A percentile compares a stretch with the other conserved stretches of the same genome.
Conservation (phyloP, 2,329 filamentous ascomycete species). For the Fusarium sp. region DNA sequence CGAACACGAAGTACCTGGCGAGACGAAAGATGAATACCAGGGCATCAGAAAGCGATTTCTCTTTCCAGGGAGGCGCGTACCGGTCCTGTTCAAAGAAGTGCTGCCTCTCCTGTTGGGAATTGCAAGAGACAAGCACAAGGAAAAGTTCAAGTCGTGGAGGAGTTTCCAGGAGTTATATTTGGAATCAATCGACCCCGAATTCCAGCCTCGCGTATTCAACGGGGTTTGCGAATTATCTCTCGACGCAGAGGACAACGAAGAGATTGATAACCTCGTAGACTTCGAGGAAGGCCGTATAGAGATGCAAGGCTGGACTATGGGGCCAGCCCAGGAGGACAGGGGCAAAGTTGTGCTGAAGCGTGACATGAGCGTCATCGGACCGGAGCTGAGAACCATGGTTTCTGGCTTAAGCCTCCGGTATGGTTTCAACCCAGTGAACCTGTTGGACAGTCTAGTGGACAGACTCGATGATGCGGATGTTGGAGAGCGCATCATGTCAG, state of each 20-base stretch:
- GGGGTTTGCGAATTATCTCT: background rate
- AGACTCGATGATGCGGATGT: background rate
- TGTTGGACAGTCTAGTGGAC: background rate
- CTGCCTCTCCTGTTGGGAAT: background rate
- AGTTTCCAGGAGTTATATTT: background rate
- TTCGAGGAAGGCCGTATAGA: too few relatives aligned
- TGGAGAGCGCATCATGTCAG: background rate
- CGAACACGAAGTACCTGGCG: background rate
- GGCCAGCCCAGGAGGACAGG: rapidly evolving
- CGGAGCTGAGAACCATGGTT: background rate
- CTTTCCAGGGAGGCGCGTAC: background rate
- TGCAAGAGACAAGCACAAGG: background rate
- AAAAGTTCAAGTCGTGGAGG: background rate
- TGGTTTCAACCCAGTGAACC: rapidly evolving
- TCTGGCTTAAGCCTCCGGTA: too few relatives aligned
- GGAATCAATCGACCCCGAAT: background rate
- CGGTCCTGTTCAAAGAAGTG: background rate
- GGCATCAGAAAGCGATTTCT: background rate
- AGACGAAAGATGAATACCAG: too few relatives aligned
- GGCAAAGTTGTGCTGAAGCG: background rate
- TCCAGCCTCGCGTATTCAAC: background rate
- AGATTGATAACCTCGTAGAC: background rate
- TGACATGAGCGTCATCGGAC: background rate
- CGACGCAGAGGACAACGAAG: background rate
- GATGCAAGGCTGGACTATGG: background rate